phyloP scores from a whole-genome alignment of 2,329 filamentous ascomycete genomes.

The Aspergillus piperis region DNA sequence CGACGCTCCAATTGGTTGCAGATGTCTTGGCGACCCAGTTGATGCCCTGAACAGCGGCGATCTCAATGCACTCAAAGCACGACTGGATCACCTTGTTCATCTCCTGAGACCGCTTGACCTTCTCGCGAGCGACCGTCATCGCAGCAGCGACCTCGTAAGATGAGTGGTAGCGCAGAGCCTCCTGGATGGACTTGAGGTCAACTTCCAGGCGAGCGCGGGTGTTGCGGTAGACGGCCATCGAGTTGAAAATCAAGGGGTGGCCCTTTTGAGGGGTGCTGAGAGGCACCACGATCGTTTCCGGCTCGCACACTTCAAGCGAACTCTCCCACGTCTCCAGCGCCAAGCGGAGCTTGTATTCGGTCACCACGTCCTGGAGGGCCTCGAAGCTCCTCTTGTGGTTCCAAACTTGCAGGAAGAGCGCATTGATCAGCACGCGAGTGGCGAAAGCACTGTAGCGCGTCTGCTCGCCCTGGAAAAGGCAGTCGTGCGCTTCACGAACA shows the following conservation, averaged over 20 bases:
- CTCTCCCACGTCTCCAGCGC: constrained; percentile 99
- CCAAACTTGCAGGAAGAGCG: constrained; percentile 97
- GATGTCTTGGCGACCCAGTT: constrained; percentile 98
- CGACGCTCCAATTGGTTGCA: constrained; percentile 97
- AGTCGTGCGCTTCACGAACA: constrained; percentile 92
- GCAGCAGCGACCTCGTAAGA: constrained; percentile 94
- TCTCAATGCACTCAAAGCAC: constrained; percentile 97
- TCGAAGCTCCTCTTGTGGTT: constrained; percentile 99
- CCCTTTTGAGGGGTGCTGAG: constrained; percentile 93
- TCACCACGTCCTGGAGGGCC: constrained; percentile 93
- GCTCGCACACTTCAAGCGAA: constrained; percentile 89
- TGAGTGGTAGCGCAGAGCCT: constrained; percentile 94
- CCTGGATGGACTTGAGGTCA: constrained; percentile 92
- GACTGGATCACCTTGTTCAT: constrained; percentile 99
- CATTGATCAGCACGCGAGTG: constrained; percentile 97
- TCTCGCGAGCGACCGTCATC: constrained; percentile 92
- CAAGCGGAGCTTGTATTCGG: constrained; percentile 94
- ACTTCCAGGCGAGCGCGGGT: constrained; percentile 90
- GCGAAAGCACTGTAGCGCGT: constrained; percentile 95
- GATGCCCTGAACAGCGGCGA: constrained; percentile 88
- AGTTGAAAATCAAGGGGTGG: constrained; percentile 96
- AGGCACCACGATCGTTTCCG: constrained; percentile 83
- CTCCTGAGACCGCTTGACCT: constrained; percentile 90
- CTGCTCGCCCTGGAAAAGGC: constrained; percentile 88
- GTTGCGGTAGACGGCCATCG: constrained; percentile 95